Base-by-base conservation (phyloP, 805 yeast genomes). In the Lachancea sp. region DNA sequence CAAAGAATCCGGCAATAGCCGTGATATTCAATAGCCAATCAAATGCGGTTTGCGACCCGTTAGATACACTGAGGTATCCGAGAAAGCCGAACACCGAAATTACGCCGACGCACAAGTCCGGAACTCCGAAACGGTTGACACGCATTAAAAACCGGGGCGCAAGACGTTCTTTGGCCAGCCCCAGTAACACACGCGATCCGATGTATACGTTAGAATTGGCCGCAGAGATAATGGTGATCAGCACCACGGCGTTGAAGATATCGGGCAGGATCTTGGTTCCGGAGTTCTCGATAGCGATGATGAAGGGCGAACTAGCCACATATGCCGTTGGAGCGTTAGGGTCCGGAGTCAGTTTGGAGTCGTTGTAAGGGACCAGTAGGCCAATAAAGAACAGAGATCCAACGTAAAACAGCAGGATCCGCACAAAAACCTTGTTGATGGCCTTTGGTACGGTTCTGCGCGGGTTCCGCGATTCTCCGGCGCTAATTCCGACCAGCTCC, bases 171-270 rank as follows among this genome's bases (percentile, higher is more conserved):
- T 72, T 71, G n/a, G 85, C 80, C 59, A 84, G 69, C n/a, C 81
- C 78, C 57, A 73, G 82, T 41, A 84, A 60, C 36, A 81, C 70
- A 66, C 93, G 71, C 2, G 89, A 82, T 35, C 87, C 82, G 52
- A 81, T 78, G 64, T 83, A 82, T 26, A 83, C 72, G 58, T 82
- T 81, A 12, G 89, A 82, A 67, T 84, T 84, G 60, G 82, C 91
- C 22, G 91, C 89, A n/a, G 90, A 82, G 40, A 82, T 72, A 46
- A 83, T 76, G 15, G 90, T 80, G 18, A 74, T 53, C 38, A 84
- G 60, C 49, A 84, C 78, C 42, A 83, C 82, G 15, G 83, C 90
- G 59, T 84, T 84, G 65, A 84, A 80, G 44, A 84, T 79, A 57
- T 77, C 73, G 38, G 89, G 86, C 48, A 84, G 66, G 2, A 81